Conservation (phyloP, 306 rosid genomes). For the Prunus mume region DNA sequence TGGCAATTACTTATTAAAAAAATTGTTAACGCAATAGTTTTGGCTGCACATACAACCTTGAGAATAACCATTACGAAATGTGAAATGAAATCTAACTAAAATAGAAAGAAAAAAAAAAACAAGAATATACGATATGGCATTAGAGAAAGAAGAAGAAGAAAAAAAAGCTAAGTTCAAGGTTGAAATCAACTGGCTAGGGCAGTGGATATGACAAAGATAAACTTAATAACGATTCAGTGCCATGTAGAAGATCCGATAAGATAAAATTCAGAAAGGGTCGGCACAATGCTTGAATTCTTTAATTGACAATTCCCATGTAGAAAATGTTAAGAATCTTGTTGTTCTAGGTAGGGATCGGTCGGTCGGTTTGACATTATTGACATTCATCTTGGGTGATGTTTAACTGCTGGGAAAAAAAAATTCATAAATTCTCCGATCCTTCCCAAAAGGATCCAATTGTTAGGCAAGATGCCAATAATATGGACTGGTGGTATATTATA, state of each 20-base stretch:
- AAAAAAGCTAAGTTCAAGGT: neutral
- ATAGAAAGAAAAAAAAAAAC: neutral
- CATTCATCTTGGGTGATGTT: neutral
- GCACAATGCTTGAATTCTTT: neutral
- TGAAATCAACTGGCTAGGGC: neutral
- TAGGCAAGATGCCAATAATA: too few species aligned
- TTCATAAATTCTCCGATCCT: neutral
- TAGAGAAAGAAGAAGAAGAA: neutral
- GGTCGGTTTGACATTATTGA: neutral
- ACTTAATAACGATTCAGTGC: conserved; percentile 1
- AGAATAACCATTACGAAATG: neutral
- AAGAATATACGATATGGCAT: neutral
- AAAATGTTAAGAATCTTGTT: neutral
- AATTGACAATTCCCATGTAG: neutral
- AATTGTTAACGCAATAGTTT: neutral
- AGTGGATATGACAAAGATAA: conserved; percentile 12
- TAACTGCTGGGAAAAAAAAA: neutral
- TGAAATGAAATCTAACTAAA: neutral
- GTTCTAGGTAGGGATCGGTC: neutral
- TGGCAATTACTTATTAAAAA: neutral
- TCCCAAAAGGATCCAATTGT: neutral
- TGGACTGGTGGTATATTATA: too few species aligned
- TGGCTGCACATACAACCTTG: neutral
- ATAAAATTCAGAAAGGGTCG: conserved; percentile 1
- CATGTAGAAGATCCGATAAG: conserved; percentile 10